These are phyloP conservation scores for Sporothrix brunneoviolacea DNA, from an alignment of 2,329 filamentous ascomycete species.

Conservation along the genomic window DNA sequence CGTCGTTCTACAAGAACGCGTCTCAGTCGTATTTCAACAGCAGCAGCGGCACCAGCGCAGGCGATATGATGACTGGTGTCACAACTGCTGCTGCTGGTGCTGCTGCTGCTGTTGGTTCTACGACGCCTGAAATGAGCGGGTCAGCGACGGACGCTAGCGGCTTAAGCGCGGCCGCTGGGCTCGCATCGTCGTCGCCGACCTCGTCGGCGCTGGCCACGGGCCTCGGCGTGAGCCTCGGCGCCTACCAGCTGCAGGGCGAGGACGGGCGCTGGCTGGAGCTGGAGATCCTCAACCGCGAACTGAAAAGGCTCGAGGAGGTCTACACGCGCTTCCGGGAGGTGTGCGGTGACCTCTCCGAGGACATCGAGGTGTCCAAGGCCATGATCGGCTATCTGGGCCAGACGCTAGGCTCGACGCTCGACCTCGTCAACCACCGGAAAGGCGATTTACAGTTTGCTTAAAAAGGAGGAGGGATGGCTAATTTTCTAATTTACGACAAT, in stretches of 20 bases:
- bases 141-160: too few species aligned
- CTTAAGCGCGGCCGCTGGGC: neutral
- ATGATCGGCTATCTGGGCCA: slow-evolving; percentile 41
- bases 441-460: slow-evolving; percentile 26
- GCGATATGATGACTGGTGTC: too few species aligned
- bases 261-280: slow-evolving; percentile 41
- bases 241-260: slow-evolving; percentile 39
- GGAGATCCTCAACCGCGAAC: slow-evolving; percentile 41
- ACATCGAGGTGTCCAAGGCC: slow-evolving; percentile 37
- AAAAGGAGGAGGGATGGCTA: too few species aligned
- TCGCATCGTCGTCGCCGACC: neutral
- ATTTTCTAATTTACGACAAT: too few species aligned
- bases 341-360: slow-evolving; percentile 33
- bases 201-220: slow-evolving; percentile 14
- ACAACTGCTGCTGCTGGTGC: too few species aligned
- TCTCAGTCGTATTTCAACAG: slow-evolving; percentile 15
- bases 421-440: slow-evolving; percentile 34
- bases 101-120: too few species aligned
- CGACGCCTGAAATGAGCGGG: too few species aligned
- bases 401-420: slow-evolving; percentile 36
- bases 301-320: slow-evolving; percentile 41
- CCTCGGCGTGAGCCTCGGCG: slow-evolving; percentile 36
- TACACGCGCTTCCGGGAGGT: slow-evolving; percentile 39
- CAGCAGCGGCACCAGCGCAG: slow-evolving; percentile 8
- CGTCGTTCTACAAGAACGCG: slow-evolving; percentile 39